phyloP scores from a whole-genome alignment of 768 basidiomycete genomes.

The Russula sp. region DNA sequence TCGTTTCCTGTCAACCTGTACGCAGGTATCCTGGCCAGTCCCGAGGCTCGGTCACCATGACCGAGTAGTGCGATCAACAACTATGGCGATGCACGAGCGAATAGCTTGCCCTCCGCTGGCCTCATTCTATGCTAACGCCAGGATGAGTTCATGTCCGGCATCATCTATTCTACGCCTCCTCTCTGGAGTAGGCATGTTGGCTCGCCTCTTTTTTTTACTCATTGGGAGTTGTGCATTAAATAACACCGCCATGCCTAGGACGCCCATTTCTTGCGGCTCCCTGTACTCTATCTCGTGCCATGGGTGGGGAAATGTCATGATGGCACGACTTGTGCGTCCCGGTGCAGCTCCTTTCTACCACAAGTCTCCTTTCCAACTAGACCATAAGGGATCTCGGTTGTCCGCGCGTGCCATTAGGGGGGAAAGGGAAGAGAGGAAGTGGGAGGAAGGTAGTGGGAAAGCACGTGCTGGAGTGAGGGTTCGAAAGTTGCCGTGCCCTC shows the following conservation, averaged over 20 bases:
- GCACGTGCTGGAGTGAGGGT: not conserved
- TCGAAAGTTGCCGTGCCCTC: not conserved
- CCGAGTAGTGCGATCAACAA: not conserved
- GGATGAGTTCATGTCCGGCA: constrained; percentile 16
- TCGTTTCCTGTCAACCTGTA: not conserved
- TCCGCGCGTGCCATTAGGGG: not conserved
- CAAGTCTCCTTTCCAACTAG: not conserved
- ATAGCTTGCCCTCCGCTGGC: not conserved
- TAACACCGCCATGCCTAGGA: not conserved
- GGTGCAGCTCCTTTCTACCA: not conserved
- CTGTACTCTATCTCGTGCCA: not conserved
- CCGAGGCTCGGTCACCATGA: not conserved
- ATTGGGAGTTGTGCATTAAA: not conserved
- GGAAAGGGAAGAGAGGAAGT: not conserved
- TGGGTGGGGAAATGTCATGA: not conserved
- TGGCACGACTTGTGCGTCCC: not conserved
- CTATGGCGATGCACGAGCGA: not conserved
- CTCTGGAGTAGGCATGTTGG: not conserved
- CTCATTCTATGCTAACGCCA: constrained; percentile 6
- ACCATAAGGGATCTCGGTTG: not conserved
- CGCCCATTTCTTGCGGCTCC: constrained; percentile 7
- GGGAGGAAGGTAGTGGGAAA: not conserved
- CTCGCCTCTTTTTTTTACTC: not conserved
- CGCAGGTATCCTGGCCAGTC: not conserved
- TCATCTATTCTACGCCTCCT: not conserved